A percentile compares a stretch with the other conserved stretches of the same genome.
These are phyloP conservation scores for Gremmenia infestans DNA, from an alignment of 2,329 filamentous ascomycete species.

Conservation along the genomic window DNA sequence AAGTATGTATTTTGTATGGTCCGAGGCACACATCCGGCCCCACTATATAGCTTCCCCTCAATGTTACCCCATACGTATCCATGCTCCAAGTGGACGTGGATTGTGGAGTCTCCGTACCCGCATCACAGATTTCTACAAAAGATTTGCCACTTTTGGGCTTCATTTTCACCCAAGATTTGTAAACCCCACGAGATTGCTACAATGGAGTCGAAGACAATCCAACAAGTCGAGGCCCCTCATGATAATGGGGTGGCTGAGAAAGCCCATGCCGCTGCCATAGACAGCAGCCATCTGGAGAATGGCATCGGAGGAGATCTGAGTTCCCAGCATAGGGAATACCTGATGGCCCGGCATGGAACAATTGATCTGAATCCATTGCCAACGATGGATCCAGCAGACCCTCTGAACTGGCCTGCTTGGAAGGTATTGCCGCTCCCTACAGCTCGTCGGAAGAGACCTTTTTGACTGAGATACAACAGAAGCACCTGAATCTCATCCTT, in stretches of 20 bases:
- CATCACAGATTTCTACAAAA: no score
- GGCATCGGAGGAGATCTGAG: background rate
- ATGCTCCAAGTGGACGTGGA: no score
- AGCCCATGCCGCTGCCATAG: background rate
- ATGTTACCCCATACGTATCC: no score
- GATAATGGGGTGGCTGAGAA: background rate
- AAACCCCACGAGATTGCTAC: background rate
- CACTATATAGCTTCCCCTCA: no score
- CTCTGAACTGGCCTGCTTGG: constrained; percentile 50
- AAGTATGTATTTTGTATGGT: no score
- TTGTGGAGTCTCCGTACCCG: no score
- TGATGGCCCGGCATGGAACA: constrained; percentile 47
- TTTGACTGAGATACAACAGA: constrained; percentile 29
- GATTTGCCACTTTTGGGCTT: background rate
- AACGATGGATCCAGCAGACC: constrained; percentile 44
- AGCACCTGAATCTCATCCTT: constrained; percentile 43
- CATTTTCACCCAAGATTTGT: background rate
- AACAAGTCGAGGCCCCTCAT: background rate
- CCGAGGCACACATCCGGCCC: no score
- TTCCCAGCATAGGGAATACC: constrained; percentile 40
- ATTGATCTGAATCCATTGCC: constrained; percentile 48
- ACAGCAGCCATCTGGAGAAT: background rate
- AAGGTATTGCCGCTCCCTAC: constrained; percentile 34
- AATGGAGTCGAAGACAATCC: background rate
- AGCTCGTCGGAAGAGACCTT: background rate